Percentiles rank a stretch among this genome's conserved stretches.
phyloP scores from a whole-genome alignment of 345 rosid genomes.

The Salix udensis region DNA sequence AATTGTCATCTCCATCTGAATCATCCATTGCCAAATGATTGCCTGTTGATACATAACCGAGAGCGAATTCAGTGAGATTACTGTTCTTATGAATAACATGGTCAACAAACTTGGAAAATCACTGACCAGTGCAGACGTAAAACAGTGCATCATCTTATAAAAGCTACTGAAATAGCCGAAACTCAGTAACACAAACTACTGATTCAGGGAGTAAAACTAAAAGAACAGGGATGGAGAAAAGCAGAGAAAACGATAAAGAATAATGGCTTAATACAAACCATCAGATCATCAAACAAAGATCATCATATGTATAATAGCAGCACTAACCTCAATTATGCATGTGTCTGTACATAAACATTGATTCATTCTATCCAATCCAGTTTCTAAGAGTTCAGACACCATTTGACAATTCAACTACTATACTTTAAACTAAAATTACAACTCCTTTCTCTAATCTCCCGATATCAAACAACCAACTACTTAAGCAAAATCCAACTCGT shows the following conservation, averaged over 20 bases:
- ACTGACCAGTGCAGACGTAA: not conserved
- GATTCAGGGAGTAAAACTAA: conserved; percentile 1
- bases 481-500: not conserved
- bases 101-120: conserved; percentile 7
- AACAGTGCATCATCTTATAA: not conserved
- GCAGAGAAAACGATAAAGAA: not conserved
- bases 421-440: conserved; percentile 1
- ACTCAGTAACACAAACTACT: not conserved
- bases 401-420: not conserved
- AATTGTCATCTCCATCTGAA: conserved; percentile 47
- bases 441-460: not conserved
- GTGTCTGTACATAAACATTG: not conserved
- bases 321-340: not conserved
- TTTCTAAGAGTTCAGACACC: not conserved
- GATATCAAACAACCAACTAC: not conserved
- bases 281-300: too few relatives aligned
- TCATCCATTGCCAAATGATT: conserved; percentile 23
- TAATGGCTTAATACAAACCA: not conserved
- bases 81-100: not conserved
- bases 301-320: not conserved
- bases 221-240: not conserved
- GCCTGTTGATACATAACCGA: conserved; percentile 18
- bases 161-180: too few relatives aligned
- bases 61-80: not conserved
- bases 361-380: not conserved